Evolutionary conservation across 805 yeast species (phyloP), one percentile per base, ranked within the genome.

Genomic region (Helenozyma rhizophorensis): DNA sequence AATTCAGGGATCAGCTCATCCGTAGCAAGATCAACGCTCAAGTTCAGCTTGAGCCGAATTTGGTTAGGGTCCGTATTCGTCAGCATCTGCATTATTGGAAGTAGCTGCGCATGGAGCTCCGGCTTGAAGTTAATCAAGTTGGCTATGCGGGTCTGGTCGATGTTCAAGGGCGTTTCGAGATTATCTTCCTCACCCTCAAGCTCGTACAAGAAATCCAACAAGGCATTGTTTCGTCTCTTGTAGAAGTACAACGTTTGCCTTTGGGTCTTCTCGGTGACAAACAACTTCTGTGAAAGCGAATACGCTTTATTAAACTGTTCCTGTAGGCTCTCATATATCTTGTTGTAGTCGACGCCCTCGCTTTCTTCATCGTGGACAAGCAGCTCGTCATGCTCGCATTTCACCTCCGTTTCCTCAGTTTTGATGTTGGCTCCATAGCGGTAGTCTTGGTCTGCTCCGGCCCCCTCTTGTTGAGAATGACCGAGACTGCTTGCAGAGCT

Each of bases 1-100:
- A 64, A 43, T 10, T 65, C 72, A 2, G 70, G 60, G 2, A 65
- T 43, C 23, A 54, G 39, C 33, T 66, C 72, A n/a, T 40, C 45
- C n/a, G 63, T 40, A 15, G 53, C 51, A 8, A 64, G 43, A 31
- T 58, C 55, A 7, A 56, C 40, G 12, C 50, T 43, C 23, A 45
- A 43, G 6, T 43, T 42, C n/a, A 47, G 47, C 12, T 47, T 44
- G 5, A 58, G 31, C 2, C 26, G 27, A 12, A 45, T 33, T 4
- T 25, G 11, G 23, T 30, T 25, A 6, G 40, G 35, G 6, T 37
- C 35, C 5, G 34, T 39, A 12, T 30, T 32, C 2, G 43, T 22
- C 6, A 50, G 39, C 6, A 40, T 37, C 14, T 35, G 27, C 2
- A 45, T 21, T 4, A 54, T 40, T 12, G 53, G 57, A 14, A 29